phyloP scores from a whole-genome alignment of 2,329 filamentous ascomycete genomes.

The Cordyceps militaris region DNA sequence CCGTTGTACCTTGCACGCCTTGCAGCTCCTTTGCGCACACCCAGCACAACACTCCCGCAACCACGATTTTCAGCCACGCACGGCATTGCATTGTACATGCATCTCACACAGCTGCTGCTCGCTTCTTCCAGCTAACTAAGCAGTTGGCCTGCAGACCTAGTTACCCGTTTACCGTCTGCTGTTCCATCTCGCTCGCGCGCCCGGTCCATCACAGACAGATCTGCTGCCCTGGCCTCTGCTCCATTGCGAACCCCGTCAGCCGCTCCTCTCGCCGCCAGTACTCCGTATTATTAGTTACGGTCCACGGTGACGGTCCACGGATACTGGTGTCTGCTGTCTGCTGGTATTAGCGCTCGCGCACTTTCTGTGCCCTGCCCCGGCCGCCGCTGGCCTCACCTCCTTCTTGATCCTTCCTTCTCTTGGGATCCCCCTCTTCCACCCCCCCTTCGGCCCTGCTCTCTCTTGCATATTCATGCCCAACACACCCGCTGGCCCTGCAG shows the following conservation, averaged over 20 bases:
- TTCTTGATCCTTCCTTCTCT: neutral
- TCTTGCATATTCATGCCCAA: constrained; percentile 11
- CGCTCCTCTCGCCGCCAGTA: neutral
- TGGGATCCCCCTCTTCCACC: neutral
- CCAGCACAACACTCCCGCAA: neutral
- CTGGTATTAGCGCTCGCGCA: too few species aligned
- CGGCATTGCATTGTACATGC: constrained; percentile 11
- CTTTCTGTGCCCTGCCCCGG: too few species aligned
- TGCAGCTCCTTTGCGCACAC: neutral
- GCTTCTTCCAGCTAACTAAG: neutral
- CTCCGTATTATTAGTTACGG: too few species aligned
- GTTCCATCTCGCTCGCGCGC: constrained; percentile 1
- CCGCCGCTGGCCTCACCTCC: neutral
- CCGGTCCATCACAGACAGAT: constrained; percentile 2
- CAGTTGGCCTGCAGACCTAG: constrained; percentile 4
- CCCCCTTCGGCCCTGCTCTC: neutral
- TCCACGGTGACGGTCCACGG: too few species aligned
- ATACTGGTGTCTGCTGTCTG: too few species aligned
- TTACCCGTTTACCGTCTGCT: neutral
- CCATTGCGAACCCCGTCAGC: constrained; percentile 2
- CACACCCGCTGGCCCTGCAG: constrained; percentile 8
- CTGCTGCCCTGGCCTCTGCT: constrained; percentile 8
- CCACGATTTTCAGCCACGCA: constrained; percentile 10
- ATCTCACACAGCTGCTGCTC: constrained; percentile 5
- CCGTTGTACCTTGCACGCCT: neutral